phyloP scores from a whole-genome alignment of 805 yeast species.

The Debaryomyces hansenii region DNA sequence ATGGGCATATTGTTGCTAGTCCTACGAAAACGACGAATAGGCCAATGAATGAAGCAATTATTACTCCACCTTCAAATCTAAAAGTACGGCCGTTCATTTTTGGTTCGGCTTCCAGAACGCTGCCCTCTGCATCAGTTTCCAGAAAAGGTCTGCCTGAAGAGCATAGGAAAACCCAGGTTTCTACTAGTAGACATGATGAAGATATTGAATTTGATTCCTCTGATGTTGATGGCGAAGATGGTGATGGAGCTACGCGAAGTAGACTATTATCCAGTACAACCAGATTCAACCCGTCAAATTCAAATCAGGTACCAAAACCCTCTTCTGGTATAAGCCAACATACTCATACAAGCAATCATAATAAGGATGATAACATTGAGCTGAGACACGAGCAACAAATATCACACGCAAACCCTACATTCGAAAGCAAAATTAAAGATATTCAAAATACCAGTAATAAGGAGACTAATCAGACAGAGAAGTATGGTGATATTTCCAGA shows the following conservation, averaged over 20 bases:
- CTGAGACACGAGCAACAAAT: neutral
- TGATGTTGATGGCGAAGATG: constrained; percentile 15
- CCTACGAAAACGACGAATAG: neutral
- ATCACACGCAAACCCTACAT: neutral
- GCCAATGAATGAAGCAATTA: neutral
- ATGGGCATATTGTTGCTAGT: neutral
- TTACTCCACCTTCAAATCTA: constrained; percentile 20
- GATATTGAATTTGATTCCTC: constrained; percentile 29
- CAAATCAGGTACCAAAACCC: neutral
- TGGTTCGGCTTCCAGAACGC: neutral
- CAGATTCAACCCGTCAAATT: neutral
- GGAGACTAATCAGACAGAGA: constrained; percentile 4
- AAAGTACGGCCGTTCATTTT: constrained; percentile 14
- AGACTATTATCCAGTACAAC: neutral
- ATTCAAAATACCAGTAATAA: neutral
- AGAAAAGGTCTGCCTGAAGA: neutral
- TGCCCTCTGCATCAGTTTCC: neutral
- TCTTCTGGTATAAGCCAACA: neutral
- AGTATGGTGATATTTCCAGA: constrained; percentile 11
- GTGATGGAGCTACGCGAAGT: constrained; percentile 2
- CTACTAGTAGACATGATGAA: neutral
- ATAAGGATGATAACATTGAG: neutral
- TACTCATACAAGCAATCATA: neutral
- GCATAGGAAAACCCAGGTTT: neutral
- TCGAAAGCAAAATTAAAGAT: neutral